Base-by-base conservation (phyloP, 768 basidiomycete genomes). In the Coprinellus micaceus region DNA sequence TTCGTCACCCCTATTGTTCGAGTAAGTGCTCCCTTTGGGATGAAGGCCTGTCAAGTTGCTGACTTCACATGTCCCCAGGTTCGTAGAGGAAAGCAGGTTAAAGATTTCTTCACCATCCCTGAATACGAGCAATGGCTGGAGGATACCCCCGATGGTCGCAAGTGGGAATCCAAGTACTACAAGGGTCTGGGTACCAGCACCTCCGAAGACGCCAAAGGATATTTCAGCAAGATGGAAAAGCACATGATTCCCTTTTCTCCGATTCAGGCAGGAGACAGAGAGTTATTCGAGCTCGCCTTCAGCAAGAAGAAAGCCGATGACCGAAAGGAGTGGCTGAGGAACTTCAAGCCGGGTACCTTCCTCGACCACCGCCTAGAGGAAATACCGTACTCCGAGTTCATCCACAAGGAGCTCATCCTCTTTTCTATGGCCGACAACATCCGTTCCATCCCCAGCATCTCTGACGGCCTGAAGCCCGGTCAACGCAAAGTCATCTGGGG, bases 371-470 rank as follows among this genome's bases (percentile, higher is more conserved):
- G 86, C 56, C 80, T 90, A 29, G 84, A 88, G 44, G 86, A 92
- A 64, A 90, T 99, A 59, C 83, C 91, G 0, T 91, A 86, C 67
- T 82, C 88, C 1, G 95, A 99, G 64, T 99, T 99, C 69, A 96
- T 99, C 75, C 98, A 99, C 78, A 92, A 86, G 71, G 97, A 99
- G 67, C 74, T 99, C 45, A 98, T 99, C 58, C 79, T 98, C 25
- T 99, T 98, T 81, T 99, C 97, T 1, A 98, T 98, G 93, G 97
- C 97, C 3, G 97, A 99, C 67, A 98, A 98, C 65, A 83, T 97
- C 60, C 94, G 97, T 54, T 99, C 97, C 3, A 98, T 99, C 61
- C 97, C 97, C 2, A 97, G 89, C 0, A 82, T 92, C 15, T 85
- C 86, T 12, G 97, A 98, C 67, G 97, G 97, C 44, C 76, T 99